Base-by-base conservation (phyloP, 2,329 filamentous ascomycete genomes). In the Truncatella angustata region DNA sequence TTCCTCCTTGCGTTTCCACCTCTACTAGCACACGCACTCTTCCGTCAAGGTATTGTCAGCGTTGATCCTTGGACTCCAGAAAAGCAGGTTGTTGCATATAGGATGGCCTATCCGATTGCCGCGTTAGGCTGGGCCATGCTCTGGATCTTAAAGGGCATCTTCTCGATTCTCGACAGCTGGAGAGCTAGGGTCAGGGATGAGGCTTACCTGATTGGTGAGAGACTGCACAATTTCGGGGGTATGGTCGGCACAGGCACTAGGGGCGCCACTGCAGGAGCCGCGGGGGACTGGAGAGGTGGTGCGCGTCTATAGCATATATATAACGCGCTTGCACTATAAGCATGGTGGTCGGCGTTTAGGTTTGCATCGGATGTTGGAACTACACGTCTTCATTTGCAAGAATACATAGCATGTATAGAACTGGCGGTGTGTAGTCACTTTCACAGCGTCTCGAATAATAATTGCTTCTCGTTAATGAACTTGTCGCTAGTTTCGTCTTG, bases 191-290 rank as follows among this genome's bases (percentile, higher is more conserved):
- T 99, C 43, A 79, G 91, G 35, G 95, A 99, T 68, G 95, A 99
- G 71, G 92, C 96, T 0, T 99, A 99, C 68, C 75, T 99, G 40
- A 94, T 97, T 64, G 94, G 94, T 2, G 93, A 99, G 73, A 77
- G 92, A 54, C 72, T 99, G 63, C 95, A 99, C 73, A 99, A 99
- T 69, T 96, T 97, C 71, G 47, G 47, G 7, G 47, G 47, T 12
- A 35, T 50, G 36, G 47, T 50, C 21, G 47, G 47, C 34, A 39
- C 45, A 16, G 47, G 47, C 20, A 39, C 32, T 11, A 49, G 20
- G 26, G 45, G 45, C 23, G 24, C 30, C 11, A 28, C 45, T 39
- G 34, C 32, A 16, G 32, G 20, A 6, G 34, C 30, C 3, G 45
- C 32, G 6, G 30, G 44, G 14, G 45, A 49, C 10, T 49, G 45